Conservation (phyloP, 139 green algal genomes). For the Picochlorum sp. region DNA sequence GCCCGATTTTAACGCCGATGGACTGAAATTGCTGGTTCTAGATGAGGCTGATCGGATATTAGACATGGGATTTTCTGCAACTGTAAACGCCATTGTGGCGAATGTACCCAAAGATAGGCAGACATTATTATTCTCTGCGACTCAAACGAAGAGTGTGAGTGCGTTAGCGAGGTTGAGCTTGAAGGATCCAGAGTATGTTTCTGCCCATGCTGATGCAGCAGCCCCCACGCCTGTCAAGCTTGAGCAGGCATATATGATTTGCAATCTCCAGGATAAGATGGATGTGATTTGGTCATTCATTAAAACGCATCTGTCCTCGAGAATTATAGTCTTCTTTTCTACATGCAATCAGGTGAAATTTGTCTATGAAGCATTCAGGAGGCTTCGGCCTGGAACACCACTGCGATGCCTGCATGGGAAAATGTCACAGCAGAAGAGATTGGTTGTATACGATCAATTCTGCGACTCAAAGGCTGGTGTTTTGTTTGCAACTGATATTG, state of each 20-base stretch:
- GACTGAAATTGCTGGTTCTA: conserved; percentile 84
- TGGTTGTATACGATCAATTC: conserved; percentile 77
- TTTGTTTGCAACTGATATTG: conserved; percentile 96
- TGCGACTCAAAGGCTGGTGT: conserved; percentile 63
- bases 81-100: conserved; percentile 88
- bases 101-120: conserved; percentile 82
- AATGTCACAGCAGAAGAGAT: conserved; percentile 93
- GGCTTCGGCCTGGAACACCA: conserved; percentile 81
- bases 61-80: conserved; percentile 89
- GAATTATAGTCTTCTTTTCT: conserved; percentile 88
- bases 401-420: conserved; percentile 83
- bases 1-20: conserved; percentile 74
- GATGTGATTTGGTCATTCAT: conserved; percentile 94
- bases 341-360: conserved; percentile 98
- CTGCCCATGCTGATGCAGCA: conserved; percentile 78
- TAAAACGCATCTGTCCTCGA: conserved; percentile 63
- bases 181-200: conserved; percentile 77
- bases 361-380: conserved; percentile 82
- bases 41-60: conserved; percentile 97
- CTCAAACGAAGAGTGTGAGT: conserved; percentile 94
- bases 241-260: conserved; percentile 74
- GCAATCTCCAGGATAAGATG: conserved; percentile 73
- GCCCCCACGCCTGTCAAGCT: conserved; percentile 83
- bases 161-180: conserved; percentile 90
- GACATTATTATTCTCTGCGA: conserved; percentile 97